A percentile compares a stretch with the other conserved stretches of the same genome.
phyloP scores from a whole-genome alignment of 495 filamentous ascomycete genomes.

The Aspergillus haitiensis region DNA sequence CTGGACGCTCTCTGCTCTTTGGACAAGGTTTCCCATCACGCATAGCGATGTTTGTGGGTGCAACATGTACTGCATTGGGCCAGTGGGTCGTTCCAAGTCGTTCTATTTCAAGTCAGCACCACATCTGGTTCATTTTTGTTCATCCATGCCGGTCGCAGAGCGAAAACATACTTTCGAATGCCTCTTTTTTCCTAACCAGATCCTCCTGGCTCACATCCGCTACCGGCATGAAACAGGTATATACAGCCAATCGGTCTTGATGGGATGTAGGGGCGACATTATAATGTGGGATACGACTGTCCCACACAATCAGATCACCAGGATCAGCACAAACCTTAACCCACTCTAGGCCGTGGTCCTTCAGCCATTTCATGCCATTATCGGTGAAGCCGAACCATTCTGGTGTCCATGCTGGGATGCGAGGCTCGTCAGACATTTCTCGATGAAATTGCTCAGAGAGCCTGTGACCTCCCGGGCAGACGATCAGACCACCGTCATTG shows the following conservation, averaged over 20 bases:
- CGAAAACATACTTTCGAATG: slow-evolving; percentile 30
- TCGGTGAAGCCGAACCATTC: slow-evolving; percentile 46
- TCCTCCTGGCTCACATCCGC: slow-evolving; percentile 36
- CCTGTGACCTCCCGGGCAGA: slow-evolving; percentile 37
- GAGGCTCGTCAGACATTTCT: slow-evolving; percentile 35
- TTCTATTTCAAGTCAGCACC: background rate
- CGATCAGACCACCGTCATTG: slow-evolving; percentile 45
- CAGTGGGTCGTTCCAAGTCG: slow-evolving; percentile 38
- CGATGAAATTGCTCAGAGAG: slow-evolving; percentile 38
- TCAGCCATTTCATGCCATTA: slow-evolving; percentile 40
- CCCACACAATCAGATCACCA: slow-evolving; percentile 46
- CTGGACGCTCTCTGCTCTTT: slow-evolving; percentile 28
- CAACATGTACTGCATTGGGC: slow-evolving; percentile 39
- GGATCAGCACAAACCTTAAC: slow-evolving; percentile 44
- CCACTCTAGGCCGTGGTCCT: slow-evolving; percentile 35
- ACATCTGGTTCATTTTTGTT: background rate
- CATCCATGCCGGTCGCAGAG: background rate
- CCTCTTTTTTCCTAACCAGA: slow-evolving; percentile 36
- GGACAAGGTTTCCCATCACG: slow-evolving; percentile 32
- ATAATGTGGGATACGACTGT: slow-evolving; percentile 43
- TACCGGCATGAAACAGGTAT: slow-evolving; percentile 43
- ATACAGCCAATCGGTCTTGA: slow-evolving; percentile 32
- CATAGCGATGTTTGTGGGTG: slow-evolving; percentile 32
- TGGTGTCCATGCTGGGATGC: slow-evolving; percentile 38
- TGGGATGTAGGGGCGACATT: slow-evolving; percentile 32